phyloP scores from a whole-genome alignment of 2,329 filamentous ascomycete species.

The Talaromyces rugulosus region DNA sequence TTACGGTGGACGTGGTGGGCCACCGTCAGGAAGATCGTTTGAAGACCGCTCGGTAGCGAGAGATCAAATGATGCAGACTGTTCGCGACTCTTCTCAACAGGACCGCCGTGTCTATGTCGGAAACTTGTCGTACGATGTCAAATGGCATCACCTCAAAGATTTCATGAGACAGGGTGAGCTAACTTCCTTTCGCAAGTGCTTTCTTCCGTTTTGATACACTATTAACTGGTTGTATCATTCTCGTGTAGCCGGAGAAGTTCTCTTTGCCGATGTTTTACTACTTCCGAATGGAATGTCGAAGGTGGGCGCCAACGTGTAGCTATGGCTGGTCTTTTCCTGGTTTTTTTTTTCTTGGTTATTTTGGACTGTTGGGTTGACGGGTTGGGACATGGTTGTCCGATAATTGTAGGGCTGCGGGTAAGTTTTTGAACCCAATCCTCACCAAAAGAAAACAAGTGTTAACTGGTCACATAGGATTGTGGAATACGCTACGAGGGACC shows the following conservation, averaged over 20 bases:
- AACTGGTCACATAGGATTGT: constrained; percentile 68
- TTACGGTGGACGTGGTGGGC: constrained; percentile 57
- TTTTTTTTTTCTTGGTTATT: constrained; percentile 52
- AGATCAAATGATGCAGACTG: constrained; percentile 93
- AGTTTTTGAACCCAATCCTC: constrained; percentile 41
- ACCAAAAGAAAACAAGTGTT: neutral
- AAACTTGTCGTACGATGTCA: constrained; percentile 98
- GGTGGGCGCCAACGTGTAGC: constrained; percentile 94
- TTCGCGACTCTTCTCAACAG: constrained; percentile 93
- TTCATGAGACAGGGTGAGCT: constrained; percentile 98
- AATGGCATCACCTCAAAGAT: constrained; percentile 99
- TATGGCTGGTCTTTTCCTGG: constrained; percentile 65
- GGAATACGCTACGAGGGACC: constrained; percentile 99
- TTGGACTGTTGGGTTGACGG: constrained; percentile 98
- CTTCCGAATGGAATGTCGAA: constrained; percentile 99
- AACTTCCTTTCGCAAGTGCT: constrained; percentile 11
- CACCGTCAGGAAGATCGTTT: constrained; percentile 65
- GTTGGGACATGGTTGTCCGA: constrained; percentile 85
- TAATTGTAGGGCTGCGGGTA: constrained; percentile 99
- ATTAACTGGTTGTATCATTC: constrained; percentile 27
- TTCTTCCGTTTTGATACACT: constrained; percentile 13
- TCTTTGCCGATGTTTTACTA: constrained; percentile 98
- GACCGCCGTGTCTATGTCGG: constrained; percentile 99
- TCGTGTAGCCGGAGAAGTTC: constrained; percentile 85
- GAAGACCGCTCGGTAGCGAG: constrained; percentile 81